These are phyloP conservation scores for Neurospora tetraspora DNA, from an alignment of 495 filamentous ascomycete genomes.

Conservation along the genomic window DNA sequence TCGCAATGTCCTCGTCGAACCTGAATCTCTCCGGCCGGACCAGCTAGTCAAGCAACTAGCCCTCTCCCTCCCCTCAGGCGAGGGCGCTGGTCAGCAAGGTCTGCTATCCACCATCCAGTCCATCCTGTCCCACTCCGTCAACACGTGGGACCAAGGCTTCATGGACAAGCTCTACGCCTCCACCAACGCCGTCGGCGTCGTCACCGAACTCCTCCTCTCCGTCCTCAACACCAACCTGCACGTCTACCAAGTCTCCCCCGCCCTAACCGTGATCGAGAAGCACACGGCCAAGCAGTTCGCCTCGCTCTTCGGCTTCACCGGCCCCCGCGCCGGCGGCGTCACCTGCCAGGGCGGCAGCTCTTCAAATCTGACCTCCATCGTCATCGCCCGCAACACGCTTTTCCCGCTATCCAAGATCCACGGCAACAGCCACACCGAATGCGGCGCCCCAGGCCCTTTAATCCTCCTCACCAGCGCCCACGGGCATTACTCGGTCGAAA, in stretches of 20 bases:
- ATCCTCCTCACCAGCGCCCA: conserved; percentile 83
- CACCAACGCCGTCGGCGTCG: conserved; percentile 75
- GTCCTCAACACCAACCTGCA: conserved; percentile 86
- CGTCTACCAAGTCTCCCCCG: conserved; percentile 84
- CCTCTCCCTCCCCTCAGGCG: conserved; percentile 51
- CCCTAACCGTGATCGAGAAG: conserved; percentile 77
- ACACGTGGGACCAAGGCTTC: conserved; percentile 96
- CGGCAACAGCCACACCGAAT: conserved; percentile 43
- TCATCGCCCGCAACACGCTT: conserved; percentile 80
- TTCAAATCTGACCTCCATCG: conserved; percentile 77
- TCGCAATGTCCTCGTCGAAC: conserved; percentile 57
- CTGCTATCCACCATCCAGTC: conserved; percentile 54
- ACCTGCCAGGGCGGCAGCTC: conserved; percentile 79
- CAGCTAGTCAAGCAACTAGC: conserved; percentile 56
- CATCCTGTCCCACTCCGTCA: conserved; percentile 73
- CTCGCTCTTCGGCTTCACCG: conserved; percentile 62
- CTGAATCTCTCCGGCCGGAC: conserved; percentile 59
- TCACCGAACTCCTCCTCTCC: conserved; percentile 72
- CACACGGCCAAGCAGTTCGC: conserved; percentile 60
- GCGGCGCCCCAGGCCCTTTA: conserved; percentile 44
- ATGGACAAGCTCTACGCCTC: conserved; percentile 84
- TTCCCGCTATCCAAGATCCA: conserved; percentile 63
- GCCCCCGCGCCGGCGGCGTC: conserved; percentile 69
- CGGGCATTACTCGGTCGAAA: conserved; percentile 91
- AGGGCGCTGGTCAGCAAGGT: conserved; percentile 60